These are phyloP conservation scores for Oryza officinalis DNA, from an alignment of 176 grass and related monocot species.

Conservation along the genomic window DNA sequence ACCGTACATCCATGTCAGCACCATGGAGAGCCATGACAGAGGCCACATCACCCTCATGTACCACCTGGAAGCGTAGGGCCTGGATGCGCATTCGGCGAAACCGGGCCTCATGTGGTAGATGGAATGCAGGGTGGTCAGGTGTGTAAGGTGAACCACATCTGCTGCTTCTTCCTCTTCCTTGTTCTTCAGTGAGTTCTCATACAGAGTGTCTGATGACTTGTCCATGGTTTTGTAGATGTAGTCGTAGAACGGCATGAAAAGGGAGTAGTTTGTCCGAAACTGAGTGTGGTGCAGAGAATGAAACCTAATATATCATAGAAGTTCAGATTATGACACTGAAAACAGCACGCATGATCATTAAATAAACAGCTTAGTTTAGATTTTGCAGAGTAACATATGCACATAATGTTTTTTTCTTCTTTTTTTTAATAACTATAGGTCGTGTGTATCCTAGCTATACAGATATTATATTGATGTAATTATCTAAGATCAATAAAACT, in stretches of 20 bases:
- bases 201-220: conserved; percentile 62
- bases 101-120: conserved; percentile 64
- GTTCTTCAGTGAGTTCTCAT: conserved; percentile 46
- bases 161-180: conserved; percentile 36
- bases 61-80: conserved; percentile 54
- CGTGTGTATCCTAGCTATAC: too few species aligned
- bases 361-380: not conserved
- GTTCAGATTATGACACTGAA: not conserved
- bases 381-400: not conserved
- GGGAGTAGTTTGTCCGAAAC: conserved; percentile 72
- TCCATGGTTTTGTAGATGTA: conserved; percentile 69
- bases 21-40: conserved; percentile 50
- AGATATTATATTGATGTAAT: too few species aligned
- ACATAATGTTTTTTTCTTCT: too few species aligned
- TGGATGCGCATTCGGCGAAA: conserved; percentile 55
- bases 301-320: conserved; percentile 33
- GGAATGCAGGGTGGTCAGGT: conserved; percentile 58
- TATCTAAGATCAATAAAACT: too few species aligned
- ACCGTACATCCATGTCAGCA: conserved; percentile 49
- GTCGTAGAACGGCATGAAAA: conserved; percentile 82
- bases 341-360: not conserved
- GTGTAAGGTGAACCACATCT: conserved; percentile 66
- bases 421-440: too few species aligned
- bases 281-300: conserved; percentile 80
- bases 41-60: conserved; percentile 55